Evolutionary conservation across 202 grass and related monocot genomes (phyloP), one percentile per base, ranked within the genome.

Genomic region (Carex arenaria): DNA sequence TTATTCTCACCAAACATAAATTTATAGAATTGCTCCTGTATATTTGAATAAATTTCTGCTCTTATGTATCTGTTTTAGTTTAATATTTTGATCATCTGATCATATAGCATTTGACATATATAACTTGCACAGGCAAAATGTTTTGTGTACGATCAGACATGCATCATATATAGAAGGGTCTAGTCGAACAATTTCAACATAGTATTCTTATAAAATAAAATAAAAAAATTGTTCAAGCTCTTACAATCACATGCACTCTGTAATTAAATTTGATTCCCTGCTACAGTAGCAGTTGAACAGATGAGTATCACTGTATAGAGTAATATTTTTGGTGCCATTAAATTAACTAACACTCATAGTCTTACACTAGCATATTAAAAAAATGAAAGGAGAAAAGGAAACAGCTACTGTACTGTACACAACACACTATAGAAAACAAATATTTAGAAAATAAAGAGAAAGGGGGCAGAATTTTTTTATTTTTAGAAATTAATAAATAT

Each of bases 201-300:
- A n/a, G 28, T 34, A 56, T 77, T 77, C 23, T 36, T 59, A 78
- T 57, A 56, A 78, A 59, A 59, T 36, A 15, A 36, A 78, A 77
- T 59, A 77, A 77, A 78, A 1, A 56, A 57, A 77, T 36, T 10
- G 28, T 47, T 59, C 15, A 78, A 30, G 17, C 17, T 36, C 53
- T 76, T 59, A 5, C 73, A 78, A 30, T 78, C 73, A 78, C 73
- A 78, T 78, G 53, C 53, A 59, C 15, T 59, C 51, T 10, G 52
- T 60, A 60, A 60, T 78, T 38, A 78, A 59, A 19, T 57, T 78
- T 42, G 61, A 85, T 85, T 78, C 83, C 72, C 19, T 57, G 13
- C 54, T 45, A 67, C 76, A 26, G 40, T 66, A 78, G 60, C 56
- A 79, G 61, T 68, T 79, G 83, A 77, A 73, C 36, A 15, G 67